Base-by-base conservation (phyloP, 768 basidiomycete species). In the Amanita rubescens region DNA sequence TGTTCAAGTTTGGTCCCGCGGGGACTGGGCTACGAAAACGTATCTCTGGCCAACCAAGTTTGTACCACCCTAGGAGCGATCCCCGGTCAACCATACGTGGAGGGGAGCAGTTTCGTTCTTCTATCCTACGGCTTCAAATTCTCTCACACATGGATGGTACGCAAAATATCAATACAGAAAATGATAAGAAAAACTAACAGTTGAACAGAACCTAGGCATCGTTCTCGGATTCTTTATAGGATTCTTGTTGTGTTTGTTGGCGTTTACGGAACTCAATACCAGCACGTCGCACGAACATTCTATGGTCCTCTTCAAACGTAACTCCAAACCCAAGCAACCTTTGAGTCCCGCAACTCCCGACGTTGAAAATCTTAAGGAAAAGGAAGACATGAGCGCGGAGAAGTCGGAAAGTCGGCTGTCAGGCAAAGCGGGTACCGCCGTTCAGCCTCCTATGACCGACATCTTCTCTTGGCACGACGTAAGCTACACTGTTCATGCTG, bases 381-480 rank as follows among this genome's bases (percentile, higher is more conserved):
- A 53, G 2, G 35, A 5, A 2, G 44, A 30, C 5, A 2, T 22
- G 7, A 47, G 27, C 42, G 24, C 3, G 22, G 19, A 10, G 43
- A 14, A 34, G 59, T 10, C 51, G 49, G 17, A 59, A 60, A 25
- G 61, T 10, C 27, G 63, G 14, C 58, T 60, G 30, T 63, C 62
- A 2, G 48, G 55, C 0, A 61, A 66, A 22, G 57, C 69, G 34
- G 67, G 68, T 56, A 63, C 71, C 57, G 71, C 66, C 50, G 72
- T 69, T 54, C 74, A 65, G 52, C 72, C 70, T 59, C 71, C 70
- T 48, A 71, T 67, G 75, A 72, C 65, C 19, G 76, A 85, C 58
- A 75, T 84, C 5, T 94, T 96, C 68, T 89, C 92, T 1, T 96
- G 90, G 89, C 75, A 83, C 49, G 71, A 81, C 55, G 56, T 91